phyloP scores from a whole-genome alignment of 108 stramenopile genomes.

The Skeletonema potamos region DNA sequence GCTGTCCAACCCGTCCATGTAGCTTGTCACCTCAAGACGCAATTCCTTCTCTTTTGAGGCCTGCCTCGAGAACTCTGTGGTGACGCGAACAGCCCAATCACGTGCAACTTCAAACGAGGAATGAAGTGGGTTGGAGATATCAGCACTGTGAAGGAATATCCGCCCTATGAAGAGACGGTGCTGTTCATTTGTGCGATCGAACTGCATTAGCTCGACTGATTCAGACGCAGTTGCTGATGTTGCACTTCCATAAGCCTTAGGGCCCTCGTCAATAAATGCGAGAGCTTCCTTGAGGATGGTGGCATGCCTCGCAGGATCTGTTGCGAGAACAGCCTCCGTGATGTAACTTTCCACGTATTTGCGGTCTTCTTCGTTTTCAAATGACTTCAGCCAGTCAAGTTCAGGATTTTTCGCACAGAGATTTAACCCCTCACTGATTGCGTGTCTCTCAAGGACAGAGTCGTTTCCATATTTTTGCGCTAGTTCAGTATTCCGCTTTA shows the following conservation, averaged over 20 bases:
- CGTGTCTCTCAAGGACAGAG: constrained; percentile 33
- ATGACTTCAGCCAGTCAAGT: constrained; percentile 26
- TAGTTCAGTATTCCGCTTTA: constrained; percentile 23
- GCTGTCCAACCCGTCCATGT: constrained; percentile 52
- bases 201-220: background rate
- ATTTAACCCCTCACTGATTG: constrained; percentile 31
- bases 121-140: constrained; percentile 45
- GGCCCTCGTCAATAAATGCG: constrained; percentile 25
- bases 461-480: constrained; percentile 24
- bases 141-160: constrained; percentile 44
- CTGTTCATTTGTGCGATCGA: constrained; percentile 8
- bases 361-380: constrained; percentile 15
- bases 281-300: constrained; percentile 33
- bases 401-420: constrained; percentile 29
- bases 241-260: background rate
- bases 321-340: constrained; percentile 33
- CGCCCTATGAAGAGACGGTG: constrained; percentile 32
- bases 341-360: constrained; percentile 28
- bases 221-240: background rate
- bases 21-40: constrained; percentile 45
- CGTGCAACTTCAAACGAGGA: constrained; percentile 46
- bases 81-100: constrained; percentile 53
- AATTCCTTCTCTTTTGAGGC: constrained; percentile 37
- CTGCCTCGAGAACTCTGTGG: constrained; percentile 48
- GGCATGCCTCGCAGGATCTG: constrained; percentile 47